A percentile compares a stretch with the other conserved stretches of the same genome.
Evolutionary conservation across 768 basidiomycete genomes (phyloP).

Genomic region (Podaxis sp.): DNA sequence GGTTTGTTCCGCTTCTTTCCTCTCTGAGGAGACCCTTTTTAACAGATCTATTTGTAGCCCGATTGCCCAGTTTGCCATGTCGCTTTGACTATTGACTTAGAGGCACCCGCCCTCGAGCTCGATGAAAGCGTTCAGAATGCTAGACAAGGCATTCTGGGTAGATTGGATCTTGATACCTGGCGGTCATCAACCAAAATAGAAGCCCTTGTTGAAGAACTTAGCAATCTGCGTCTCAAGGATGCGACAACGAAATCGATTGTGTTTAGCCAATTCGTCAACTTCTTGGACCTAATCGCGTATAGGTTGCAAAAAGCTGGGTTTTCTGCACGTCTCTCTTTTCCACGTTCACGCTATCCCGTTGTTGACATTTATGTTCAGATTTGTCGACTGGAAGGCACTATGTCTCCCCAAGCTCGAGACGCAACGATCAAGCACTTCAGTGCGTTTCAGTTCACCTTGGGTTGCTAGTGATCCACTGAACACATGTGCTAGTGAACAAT

Average conservation of each 20-base stretch:
- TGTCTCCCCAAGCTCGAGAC: slow-evolving; percentile 95
- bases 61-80: slow-evolving; percentile 95
- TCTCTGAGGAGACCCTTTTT: neutral
- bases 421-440: slow-evolving; percentile 95
- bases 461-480: slow-evolving; percentile 1
- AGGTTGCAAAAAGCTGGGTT: slow-evolving; percentile 92
- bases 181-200: slow-evolving; percentile 97
- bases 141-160: slow-evolving; percentile 91
- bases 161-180: slow-evolving; percentile 87
- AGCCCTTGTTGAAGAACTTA: slow-evolving; percentile 91
- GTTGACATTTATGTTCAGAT: slow-evolving; percentile 45
- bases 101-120: slow-evolving; percentile 87
- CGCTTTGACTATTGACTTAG: slow-evolving; percentile 91
- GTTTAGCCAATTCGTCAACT: slow-evolving; percentile 94
- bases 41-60: slow-evolving; percentile 48
- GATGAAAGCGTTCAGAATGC: slow-evolving; percentile 52
- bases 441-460: slow-evolving; percentile 35
- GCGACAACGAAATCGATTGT: slow-evolving; percentile 95
- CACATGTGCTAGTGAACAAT: slow-evolving; percentile 68
- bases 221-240: slow-evolving; percentile 79
- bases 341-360: neutral
- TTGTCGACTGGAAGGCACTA: slow-evolving; percentile 93
- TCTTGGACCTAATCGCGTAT: slow-evolving; percentile 91
- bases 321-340: slow-evolving; percentile 47
- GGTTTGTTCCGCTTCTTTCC: slow-evolving; percentile 35